A percentile compares a stretch with the other conserved stretches of the same genome.
phyloP scores from a whole-genome alignment of 768 basidiomycete genomes.

The Dentipellis sp. region DNA sequence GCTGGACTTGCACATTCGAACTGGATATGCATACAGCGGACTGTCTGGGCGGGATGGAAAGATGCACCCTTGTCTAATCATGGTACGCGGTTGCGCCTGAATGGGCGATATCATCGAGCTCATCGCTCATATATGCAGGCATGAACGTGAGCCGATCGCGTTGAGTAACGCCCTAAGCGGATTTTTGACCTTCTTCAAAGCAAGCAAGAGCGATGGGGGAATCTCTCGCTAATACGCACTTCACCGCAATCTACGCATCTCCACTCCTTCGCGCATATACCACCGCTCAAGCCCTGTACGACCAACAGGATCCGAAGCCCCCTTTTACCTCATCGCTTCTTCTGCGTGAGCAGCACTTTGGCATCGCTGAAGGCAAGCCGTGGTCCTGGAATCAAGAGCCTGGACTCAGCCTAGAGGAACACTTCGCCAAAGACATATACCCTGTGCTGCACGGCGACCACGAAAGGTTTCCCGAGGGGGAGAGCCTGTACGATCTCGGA shows the following conservation, averaged over 20 bases:
- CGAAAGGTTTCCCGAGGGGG: constrained; percentile 61
- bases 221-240: constrained; percentile 35
- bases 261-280: constrained; percentile 52
- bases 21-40: constrained; percentile 21
- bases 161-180: not conserved
- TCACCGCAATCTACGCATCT: constrained; percentile 57
- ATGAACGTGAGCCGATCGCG: constrained; percentile 21
- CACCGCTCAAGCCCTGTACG: constrained; percentile 50
- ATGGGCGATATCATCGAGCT: not conserved
- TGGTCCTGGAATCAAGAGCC: constrained; percentile 25
- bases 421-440: constrained; percentile 43
- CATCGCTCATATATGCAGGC: constrained; percentile 12
- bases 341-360: constrained; percentile 64
- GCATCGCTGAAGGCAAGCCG: constrained; percentile 56
- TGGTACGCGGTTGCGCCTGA: constrained; percentile 33
- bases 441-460: constrained; percentile 36
- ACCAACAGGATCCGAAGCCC: constrained; percentile 38
- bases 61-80: constrained; percentile 70
- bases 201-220: constrained; percentile 38
- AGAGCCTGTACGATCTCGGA: constrained; percentile 56
- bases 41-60: constrained; percentile 67
- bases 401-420: constrained; percentile 27
- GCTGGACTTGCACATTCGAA: not conserved
- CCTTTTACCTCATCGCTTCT: constrained; percentile 37
- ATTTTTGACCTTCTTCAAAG: constrained; percentile 7